A percentile compares a stretch with the other conserved stretches of the same genome.
These are phyloP conservation scores for Boletellus emodensis DNA, from an alignment of 768 basidiomycete genomes.

Conservation along the genomic window DNA sequence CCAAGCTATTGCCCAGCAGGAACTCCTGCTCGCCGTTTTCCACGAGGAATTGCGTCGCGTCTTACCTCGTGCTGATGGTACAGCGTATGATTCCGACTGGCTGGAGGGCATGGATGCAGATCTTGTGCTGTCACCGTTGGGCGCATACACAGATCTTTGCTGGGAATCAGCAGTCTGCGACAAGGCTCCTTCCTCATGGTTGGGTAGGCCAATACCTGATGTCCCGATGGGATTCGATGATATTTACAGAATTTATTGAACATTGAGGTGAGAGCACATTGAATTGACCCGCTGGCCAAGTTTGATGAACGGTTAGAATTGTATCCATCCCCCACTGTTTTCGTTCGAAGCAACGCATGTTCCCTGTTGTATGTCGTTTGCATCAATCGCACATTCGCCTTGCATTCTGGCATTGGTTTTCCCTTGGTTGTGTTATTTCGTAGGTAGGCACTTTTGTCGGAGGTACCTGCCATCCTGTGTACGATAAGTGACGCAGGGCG, in stretches of 20 bases:
- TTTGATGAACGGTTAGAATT: neutral
- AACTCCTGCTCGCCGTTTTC: constrained; percentile 32
- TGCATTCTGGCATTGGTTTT: constrained; percentile 1
- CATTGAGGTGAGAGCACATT: constrained; percentile 4
- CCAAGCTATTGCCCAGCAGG: constrained; percentile 31
- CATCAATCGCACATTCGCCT: constrained; percentile 3
- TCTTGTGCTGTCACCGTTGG: constrained; percentile 25
- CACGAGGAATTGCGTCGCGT: constrained; percentile 27
- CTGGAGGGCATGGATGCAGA: constrained; percentile 27
- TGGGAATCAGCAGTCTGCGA: constrained; percentile 28
- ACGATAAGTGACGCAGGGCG: neutral
- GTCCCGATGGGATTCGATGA: constrained; percentile 30
- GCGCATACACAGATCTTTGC: constrained; percentile 28
- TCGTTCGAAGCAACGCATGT: constrained; percentile 9
- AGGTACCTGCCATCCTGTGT: no score
- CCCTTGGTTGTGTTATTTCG: constrained; percentile 3
- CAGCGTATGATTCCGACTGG: constrained; percentile 24
- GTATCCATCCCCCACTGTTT: neutral
- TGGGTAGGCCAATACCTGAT: constrained; percentile 20
- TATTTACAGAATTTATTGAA: constrained; percentile 12
- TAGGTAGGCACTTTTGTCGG: constrained; percentile 1
- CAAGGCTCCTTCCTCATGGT: neutral
- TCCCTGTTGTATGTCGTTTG: neutral
- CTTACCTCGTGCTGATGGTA: constrained; percentile 11
- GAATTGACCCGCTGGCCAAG: neutral